Conservation (phyloP, 257 asterid genomes). For the Vinca minor region DNA sequence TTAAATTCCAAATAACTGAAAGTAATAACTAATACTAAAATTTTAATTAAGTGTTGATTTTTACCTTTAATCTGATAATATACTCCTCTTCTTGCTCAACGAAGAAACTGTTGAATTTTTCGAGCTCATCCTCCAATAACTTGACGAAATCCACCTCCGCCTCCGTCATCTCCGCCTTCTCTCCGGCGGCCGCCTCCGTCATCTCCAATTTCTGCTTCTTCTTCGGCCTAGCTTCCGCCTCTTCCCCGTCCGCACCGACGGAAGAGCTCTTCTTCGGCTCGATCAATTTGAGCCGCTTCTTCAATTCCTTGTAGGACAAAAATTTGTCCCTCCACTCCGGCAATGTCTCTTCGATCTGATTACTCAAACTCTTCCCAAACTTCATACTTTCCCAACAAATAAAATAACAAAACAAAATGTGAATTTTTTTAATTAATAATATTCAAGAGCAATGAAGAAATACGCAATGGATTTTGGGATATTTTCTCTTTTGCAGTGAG, state of each 20-base stretch:
- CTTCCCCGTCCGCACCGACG: conserved; percentile 12
- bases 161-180: conserved; percentile 38
- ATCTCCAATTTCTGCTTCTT: conserved; percentile 46
- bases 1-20: no score
- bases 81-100: conserved; percentile 88
- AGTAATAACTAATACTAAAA: neutral
- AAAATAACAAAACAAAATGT: no score
- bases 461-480: neutral
- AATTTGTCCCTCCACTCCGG: conserved; percentile 98
- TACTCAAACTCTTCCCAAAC: conserved; percentile 82
- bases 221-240: conserved; percentile 22
- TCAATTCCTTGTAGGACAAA: conserved; percentile 79
- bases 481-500: no score
- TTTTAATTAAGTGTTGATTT: no score
- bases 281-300: conserved; percentile 63
- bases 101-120: conserved; percentile 79
- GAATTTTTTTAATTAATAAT: no score
- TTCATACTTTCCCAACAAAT: conserved; percentile 53
- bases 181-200: neutral
- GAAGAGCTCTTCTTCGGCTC: conserved; percentile 37
- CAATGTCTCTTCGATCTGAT: conserved; percentile 83
- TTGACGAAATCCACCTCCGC: conserved; percentile 65
- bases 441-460: neutral
- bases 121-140: conserved; percentile 81
- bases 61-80: conserved; percentile 76